Conservation (phyloP, 371 early-diverging fungal genomes). For the Mycotypha africana region DNA sequence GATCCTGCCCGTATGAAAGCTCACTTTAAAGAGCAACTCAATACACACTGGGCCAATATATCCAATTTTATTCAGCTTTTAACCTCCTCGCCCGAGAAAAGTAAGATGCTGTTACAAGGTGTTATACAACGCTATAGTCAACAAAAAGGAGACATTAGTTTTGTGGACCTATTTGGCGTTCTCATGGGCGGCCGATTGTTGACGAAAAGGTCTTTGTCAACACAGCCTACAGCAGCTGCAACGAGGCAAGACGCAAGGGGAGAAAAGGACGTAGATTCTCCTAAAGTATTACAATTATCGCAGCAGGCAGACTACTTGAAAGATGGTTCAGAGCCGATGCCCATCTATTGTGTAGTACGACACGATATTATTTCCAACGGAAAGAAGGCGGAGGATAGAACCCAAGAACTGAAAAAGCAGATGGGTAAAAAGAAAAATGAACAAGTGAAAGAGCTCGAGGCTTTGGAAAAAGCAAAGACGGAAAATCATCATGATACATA, state of each 20-base stretch:
- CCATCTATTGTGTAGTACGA: conserved; percentile 71
- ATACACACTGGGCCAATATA: conserved; percentile 38
- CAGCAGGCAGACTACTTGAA: conserved; percentile 42
- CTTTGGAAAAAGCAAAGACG: conserved; percentile 10
- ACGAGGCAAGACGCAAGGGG: too few species aligned
- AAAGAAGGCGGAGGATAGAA: conserved; percentile 12
- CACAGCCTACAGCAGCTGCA: background rate
- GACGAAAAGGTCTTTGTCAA: conserved; percentile 20
- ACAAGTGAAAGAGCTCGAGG: too few species aligned
- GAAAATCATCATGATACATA: conserved; percentile 34
- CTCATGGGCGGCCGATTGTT: conserved; percentile 54
- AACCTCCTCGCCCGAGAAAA: conserved; percentile 29
- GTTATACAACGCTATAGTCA: conserved; percentile 47
- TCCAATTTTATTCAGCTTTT: conserved; percentile 32
- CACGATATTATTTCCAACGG: conserved; percentile 49
- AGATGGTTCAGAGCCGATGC: conserved; percentile 62
- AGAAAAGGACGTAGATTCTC: too few species aligned
- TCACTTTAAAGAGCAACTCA: conserved; percentile 28
- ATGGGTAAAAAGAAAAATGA: background rate
- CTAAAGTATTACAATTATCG: conserved; percentile 15
- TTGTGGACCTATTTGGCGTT: conserved; percentile 69
- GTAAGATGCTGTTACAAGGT: conserved; percentile 46
- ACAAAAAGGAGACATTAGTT: conserved; percentile 38
- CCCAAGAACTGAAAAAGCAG: background rate
- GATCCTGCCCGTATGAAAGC: conserved; percentile 13